phyloP scores from a whole-genome alignment of 2,329 filamentous ascomycete genomes.

The Aulographum hederae region DNA sequence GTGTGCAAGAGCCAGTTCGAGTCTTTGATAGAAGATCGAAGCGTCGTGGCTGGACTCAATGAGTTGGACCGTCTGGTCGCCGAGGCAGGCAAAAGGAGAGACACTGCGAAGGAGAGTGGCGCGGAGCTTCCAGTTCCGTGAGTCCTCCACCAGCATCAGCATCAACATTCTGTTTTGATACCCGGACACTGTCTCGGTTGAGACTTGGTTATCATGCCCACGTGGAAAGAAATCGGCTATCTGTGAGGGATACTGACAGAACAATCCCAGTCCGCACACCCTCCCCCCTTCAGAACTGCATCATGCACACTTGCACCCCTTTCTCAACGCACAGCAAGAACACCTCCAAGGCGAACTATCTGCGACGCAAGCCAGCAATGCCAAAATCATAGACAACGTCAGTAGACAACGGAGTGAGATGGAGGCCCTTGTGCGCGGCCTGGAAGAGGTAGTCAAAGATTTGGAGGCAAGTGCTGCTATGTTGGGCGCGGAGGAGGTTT shows the following conservation, averaged over 20 bases:
- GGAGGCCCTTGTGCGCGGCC: slow-evolving; percentile 30
- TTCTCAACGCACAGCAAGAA: slow-evolving; percentile 31
- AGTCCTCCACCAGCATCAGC: not conserved
- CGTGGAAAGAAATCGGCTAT: too few relatives aligned
- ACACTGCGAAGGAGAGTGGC: slow-evolving; percentile 19
- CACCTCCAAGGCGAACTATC: slow-evolving; percentile 31
- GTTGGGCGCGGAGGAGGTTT: not conserved
- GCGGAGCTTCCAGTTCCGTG: slow-evolving; percentile 24
- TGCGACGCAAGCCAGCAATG: slow-evolving; percentile 32
- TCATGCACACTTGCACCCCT: slow-evolving; percentile 38
- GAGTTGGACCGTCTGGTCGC: slow-evolving; percentile 40
- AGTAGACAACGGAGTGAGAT: slow-evolving; percentile 38
- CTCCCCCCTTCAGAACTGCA: slow-evolving; percentile 37
- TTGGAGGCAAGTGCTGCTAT: slow-evolving; percentile 26
- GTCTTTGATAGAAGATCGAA: slow-evolving; percentile 35
- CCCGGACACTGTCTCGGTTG: too few relatives aligned
- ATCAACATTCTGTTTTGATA: slow-evolving; percentile 2
- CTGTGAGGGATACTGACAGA: too few relatives aligned
- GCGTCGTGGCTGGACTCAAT: slow-evolving; percentile 39
- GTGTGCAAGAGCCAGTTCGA: slow-evolving; percentile 39
- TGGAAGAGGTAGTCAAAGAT: slow-evolving; percentile 39
- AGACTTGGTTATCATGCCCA: too few relatives aligned
- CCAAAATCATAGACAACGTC: slow-evolving; percentile 31
- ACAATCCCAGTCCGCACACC: slow-evolving; percentile 33
- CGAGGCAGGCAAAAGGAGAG: slow-evolving; percentile 36